Base-by-base conservation (phyloP, 805 yeast species). In the Starmerella etchellsii region DNA sequence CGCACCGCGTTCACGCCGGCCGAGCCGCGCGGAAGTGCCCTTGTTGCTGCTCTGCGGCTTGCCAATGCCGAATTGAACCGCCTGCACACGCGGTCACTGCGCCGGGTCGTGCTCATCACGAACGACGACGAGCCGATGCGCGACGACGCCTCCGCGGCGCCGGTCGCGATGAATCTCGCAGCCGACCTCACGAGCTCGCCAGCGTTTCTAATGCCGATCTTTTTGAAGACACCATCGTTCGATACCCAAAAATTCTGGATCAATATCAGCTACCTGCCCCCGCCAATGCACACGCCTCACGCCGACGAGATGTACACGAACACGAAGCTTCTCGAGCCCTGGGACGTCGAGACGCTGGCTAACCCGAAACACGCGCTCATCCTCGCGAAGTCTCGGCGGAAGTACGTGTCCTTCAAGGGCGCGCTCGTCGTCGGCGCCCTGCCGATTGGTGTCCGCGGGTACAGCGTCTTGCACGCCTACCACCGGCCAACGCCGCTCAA, bases 391-490 rank as follows among this genome's bases (percentile, higher is more conserved):
- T 38, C 46, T 8, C 26, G 41, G 16, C 41, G 45, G 13, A 42
- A 43, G 20, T 33, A 42, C 33, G 31, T 40, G 6, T 26, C 41
- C 1, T 40, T 49, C 18, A 36, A 42, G 16, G 46, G 43, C 20
- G n/a, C 15, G 9, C 22, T 51, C 9, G 4, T 13, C n/a, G 19
- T 51, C 3, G 39, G 34, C 19, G 16, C 20, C 4, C 29, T 87
- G 16, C 64, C 67, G 0, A 69, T 88, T 36, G 79, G 84, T 0
- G 67, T 87, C 1, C 73, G 71, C 49, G 96, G 94, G 0, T 81
- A 74, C 52, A 61, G 78, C 0, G 65, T 41, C 16, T 41, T 45
- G 6, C 43, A 43, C n/a, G 27, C 25, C 18, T 27, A 26, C 15
- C 27, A 40, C 2, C 13, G 34, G 4, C 23, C 35, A 9, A 37